phyloP scores from a whole-genome alignment of 441 rosid species.

The Brassica hybrid region DNA sequence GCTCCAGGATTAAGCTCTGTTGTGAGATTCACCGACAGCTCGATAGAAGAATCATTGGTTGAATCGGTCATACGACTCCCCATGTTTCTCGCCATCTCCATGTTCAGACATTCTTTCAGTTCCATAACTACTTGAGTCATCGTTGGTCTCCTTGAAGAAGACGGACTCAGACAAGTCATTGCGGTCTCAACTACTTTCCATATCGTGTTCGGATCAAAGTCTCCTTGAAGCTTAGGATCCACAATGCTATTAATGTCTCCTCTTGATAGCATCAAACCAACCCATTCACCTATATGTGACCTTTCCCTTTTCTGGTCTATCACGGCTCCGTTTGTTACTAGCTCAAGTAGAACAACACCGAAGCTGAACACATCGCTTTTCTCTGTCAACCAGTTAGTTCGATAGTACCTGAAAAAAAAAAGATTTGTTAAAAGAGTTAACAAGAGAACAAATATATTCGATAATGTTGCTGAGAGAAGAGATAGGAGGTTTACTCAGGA shows the following conservation, averaged over 20 bases:
- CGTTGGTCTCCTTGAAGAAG: conserved; percentile 50
- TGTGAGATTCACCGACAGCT: conserved; percentile 37
- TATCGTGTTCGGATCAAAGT: conserved; percentile 48
- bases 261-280: conserved; percentile 46
- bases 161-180: conserved; percentile 50
- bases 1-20: conserved; percentile 39
- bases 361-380: conserved; percentile 57
- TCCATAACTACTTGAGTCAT: conserved; percentile 60
- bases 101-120: conserved; percentile 51
- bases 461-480: conserved; percentile 7
- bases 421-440: background rate
- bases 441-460: background rate
- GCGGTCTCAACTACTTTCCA: conserved; percentile 71
- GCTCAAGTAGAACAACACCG: conserved; percentile 52
- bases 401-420: conserved; percentile 37
- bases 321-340: conserved; percentile 43
- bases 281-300: conserved; percentile 54
- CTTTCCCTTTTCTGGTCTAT: conserved; percentile 40
- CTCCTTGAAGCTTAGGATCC: conserved; percentile 60
- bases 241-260: conserved; percentile 59
- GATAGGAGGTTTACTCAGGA: conserved; percentile 45
- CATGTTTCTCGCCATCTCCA: conserved; percentile 42
- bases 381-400: conserved; percentile 40
- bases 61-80: conserved; percentile 42
- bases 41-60: conserved; percentile 39